Evolutionary conservation across 495 filamentous ascomycete species (phyloP).

Genomic region (Jackrogersella minutella): DNA sequence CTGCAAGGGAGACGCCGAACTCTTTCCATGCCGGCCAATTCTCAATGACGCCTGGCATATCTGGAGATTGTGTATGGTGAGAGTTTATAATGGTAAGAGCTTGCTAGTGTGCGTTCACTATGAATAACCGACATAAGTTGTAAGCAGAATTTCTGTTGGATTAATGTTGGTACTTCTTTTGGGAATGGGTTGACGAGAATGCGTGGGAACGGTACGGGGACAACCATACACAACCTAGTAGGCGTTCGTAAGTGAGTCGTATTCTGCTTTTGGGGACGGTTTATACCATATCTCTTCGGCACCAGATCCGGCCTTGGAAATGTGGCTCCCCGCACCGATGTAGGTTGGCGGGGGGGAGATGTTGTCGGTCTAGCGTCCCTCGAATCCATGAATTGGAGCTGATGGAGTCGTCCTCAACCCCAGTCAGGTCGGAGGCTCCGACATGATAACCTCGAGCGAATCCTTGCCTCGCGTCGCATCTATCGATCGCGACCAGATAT

Average conservation of each 20-base stretch:
- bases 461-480: background rate
- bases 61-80: background rate
- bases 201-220: background rate
- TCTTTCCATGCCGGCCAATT: conserved; percentile 1
- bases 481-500: background rate
- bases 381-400: background rate
- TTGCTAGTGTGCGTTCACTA: background rate
- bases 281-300: background rate
- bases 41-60: background rate
- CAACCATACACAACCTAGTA: background rate
- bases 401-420: background rate
- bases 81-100: background rate
- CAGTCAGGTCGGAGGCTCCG: background rate
- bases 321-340: background rate
- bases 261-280: background rate
- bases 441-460: background rate
- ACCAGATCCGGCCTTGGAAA: background rate
- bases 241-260: background rate
- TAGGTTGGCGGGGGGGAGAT: background rate
- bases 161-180: background rate
- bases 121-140: background rate
- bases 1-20: background rate
- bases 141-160: background rate
- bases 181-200: background rate
- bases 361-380: background rate